Evolutionary conservation across 352 stramenopile species (phyloP).

Genomic region (Phytophthora quininea): DNA sequence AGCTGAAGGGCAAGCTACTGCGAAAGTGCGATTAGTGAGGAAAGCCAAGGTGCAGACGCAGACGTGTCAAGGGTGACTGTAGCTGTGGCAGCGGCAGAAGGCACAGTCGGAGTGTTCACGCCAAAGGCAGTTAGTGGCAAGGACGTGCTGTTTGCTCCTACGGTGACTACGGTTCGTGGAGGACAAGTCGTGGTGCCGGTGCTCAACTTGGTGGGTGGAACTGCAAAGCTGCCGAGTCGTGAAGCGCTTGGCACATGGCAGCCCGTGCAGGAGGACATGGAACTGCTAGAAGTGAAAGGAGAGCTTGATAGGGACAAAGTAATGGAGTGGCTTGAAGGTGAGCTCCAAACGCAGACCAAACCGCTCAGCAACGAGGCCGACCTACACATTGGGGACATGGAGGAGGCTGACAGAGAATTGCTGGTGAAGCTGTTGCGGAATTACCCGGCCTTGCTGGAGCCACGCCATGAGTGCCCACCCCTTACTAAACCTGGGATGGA

Average conservation of each 20-base stretch:
- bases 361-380: constrained; percentile 10
- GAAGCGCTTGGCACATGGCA: constrained; percentile 3
- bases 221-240: neutral
- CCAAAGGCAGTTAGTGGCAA: neutral
- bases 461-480: neutral
- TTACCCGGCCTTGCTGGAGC: neutral
- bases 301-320: neutral
- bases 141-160: constrained; percentile 6
- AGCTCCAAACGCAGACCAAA: neutral
- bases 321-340: neutral
- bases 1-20: neutral
- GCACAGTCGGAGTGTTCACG: constrained; percentile 4
- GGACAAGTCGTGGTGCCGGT: constrained; percentile 6
- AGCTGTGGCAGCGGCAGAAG: constrained; percentile 8
- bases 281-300: neutral
- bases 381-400: constrained; percentile 7
- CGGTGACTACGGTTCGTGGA: constrained; percentile 2
- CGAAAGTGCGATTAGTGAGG: neutral
- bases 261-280: neutral
- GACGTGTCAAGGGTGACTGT: constrained; percentile 2
- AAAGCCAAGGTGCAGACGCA: constrained; percentile 5
- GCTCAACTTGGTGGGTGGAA: constrained; percentile 1
- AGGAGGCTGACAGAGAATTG: neutral
- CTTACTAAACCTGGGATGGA: neutral
- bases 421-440: neutral